Percentiles rank a stretch among this genome's conserved stretches.
These are phyloP conservation scores for Juglanconis oblonga DNA, from an alignment of 2,329 filamentous ascomycete genomes.

Conservation along the genomic window DNA sequence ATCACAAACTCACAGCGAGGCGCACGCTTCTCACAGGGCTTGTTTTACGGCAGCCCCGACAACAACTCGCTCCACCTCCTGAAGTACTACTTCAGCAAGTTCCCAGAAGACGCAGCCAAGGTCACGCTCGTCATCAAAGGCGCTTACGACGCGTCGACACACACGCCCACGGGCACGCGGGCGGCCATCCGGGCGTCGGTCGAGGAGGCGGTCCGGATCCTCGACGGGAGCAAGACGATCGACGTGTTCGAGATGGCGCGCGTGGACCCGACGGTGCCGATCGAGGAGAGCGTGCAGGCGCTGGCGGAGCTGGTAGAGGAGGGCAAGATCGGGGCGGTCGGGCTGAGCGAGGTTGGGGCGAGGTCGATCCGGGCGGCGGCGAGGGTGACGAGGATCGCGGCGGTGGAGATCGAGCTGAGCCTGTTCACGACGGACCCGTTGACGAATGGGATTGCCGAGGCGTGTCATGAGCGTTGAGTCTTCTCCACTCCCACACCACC, in stretches of 20 bases:
- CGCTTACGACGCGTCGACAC: conserved; percentile 29
- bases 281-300: conserved; percentile 35
- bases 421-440: conserved; percentile 35
- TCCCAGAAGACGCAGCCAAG: conserved; percentile 54
- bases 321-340: conserved; percentile 42
- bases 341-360: conserved; percentile 40
- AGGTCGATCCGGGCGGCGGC: conserved; percentile 37
- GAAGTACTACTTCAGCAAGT: conserved; percentile 50
- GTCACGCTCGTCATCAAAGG: conserved; percentile 57
- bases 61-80: conserved; percentile 52
- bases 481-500: conserved; percentile 40
- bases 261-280: conserved; percentile 38
- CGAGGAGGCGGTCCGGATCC: conserved; percentile 41
- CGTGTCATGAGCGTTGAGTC: conserved; percentile 62
- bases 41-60: conserved; percentile 49
- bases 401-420: conserved; percentile 45
- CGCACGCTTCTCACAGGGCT: background rate
- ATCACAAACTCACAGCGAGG: conserved; percentile 21
- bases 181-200: conserved; percentile 54
- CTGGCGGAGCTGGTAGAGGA: conserved; percentile 36
- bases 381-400: conserved; percentile 37
- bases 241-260: conserved; percentile 55
- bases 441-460: conserved; percentile 35
- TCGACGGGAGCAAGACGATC: conserved; percentile 41
- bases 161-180: conserved; percentile 41